Percentiles rank a stretch among this genome's conserved stretches.
phyloP scores from a whole-genome alignment of 495 filamentous ascomycete species.

The Penicillium malachiteum region DNA sequence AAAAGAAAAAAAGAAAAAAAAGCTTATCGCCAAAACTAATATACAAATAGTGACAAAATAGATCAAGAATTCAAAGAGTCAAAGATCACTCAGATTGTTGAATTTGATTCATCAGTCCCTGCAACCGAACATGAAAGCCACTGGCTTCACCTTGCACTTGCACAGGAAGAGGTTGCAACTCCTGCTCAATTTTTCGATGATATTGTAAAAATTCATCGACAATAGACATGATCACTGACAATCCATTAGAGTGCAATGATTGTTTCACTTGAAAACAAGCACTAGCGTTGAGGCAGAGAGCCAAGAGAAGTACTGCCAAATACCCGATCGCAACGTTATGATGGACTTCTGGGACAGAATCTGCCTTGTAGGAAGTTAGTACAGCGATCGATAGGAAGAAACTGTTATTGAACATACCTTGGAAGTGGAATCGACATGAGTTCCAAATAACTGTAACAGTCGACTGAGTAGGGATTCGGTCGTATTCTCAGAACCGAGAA shows the following conservation, averaged over 20 bases:
- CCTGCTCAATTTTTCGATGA: slow-evolving; percentile 69
- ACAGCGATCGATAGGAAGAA: neutral
- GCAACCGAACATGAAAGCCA: slow-evolving; percentile 60
- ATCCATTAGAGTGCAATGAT: slow-evolving; percentile 56
- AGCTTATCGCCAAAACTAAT: neutral
- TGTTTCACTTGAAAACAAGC: slow-evolving; percentile 50
- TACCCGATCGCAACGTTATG: slow-evolving; percentile 90
- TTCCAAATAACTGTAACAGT: slow-evolving; percentile 44
- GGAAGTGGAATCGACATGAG: slow-evolving; percentile 38
- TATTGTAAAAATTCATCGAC: slow-evolving; percentile 82
- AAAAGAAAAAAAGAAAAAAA: neutral
- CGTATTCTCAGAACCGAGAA: slow-evolving; percentile 26
- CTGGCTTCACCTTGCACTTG: slow-evolving; percentile 30
- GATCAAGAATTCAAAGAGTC: neutral
- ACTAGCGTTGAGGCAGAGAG: slow-evolving; percentile 62
- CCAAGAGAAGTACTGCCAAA: slow-evolving; percentile 79
- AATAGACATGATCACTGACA: slow-evolving; percentile 67
- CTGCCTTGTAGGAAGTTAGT: slow-evolving; percentile 55
- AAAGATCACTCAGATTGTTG: slow-evolving; percentile 11
- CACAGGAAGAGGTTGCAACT: slow-evolving; percentile 20
- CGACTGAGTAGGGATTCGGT: slow-evolving; percentile 36
- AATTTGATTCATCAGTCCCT: slow-evolving; percentile 44
- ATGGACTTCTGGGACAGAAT: slow-evolving; percentile 79
- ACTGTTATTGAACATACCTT: slow-evolving; percentile 37
- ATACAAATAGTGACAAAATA: neutral